phyloP scores from a whole-genome alignment of 2,329 filamentous ascomycete species.

The Thermomyces lanuginosus region DNA sequence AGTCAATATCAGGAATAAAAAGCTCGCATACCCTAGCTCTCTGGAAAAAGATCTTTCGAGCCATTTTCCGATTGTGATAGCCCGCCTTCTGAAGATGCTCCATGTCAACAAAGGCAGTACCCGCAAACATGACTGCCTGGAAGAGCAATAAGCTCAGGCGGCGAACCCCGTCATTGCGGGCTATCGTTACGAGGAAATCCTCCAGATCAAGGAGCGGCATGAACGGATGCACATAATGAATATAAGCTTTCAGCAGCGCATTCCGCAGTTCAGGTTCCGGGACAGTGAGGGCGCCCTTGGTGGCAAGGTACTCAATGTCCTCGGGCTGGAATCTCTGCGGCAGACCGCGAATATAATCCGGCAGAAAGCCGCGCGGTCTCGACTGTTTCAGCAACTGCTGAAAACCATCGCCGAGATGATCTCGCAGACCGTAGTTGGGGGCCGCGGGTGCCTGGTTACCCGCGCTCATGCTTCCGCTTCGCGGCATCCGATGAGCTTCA shows the following conservation, averaged over 20 bases:
- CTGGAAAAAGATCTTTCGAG: conserved; percentile 75
- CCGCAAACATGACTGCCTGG: conserved; percentile 89
- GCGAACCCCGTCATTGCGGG: conserved; percentile 49
- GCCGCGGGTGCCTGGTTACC: conserved; percentile 24
- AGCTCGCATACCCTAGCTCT: conserved; percentile 55
- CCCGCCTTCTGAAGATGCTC: conserved; percentile 59
- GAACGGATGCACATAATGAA: conserved; percentile 83
- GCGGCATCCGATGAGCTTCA: conserved; percentile 1
- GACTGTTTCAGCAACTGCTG: conserved; percentile 24
- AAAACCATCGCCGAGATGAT: conserved; percentile 19
- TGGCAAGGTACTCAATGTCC: conserved; percentile 65
- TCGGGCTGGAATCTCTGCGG: conserved; percentile 61
- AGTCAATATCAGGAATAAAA: neutral
- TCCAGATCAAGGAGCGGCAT: conserved; percentile 69
- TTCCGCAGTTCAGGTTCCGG: conserved; percentile 56
- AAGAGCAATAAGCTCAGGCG: conserved; percentile 74
- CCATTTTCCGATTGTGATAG: conserved; percentile 60
- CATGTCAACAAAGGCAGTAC: conserved; percentile 74
- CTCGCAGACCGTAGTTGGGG: conserved; percentile 17
- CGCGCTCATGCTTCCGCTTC: conserved; percentile 14
- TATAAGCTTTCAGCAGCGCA: conserved; percentile 64
- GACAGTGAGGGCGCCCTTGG: conserved; percentile 70
- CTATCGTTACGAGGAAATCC: conserved; percentile 42
- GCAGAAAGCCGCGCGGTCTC: conserved; percentile 29
- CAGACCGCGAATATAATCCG: conserved; percentile 62